These are phyloP conservation scores for Eucalyptus curtisii DNA, from an alignment of 345 rosid species.

Conservation along the genomic window DNA sequence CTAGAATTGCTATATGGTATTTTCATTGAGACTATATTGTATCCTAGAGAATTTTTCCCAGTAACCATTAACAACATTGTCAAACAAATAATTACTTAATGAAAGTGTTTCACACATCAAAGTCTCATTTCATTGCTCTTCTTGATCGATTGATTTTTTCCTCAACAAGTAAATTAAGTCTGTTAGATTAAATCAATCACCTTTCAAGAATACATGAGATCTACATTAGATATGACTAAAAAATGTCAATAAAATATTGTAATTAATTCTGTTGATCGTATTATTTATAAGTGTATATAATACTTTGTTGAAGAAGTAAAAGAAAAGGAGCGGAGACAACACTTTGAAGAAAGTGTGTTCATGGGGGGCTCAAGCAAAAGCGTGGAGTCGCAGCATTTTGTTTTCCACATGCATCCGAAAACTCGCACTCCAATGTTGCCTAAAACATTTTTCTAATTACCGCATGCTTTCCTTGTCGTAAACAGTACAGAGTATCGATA, in stretches of 20 bases:
- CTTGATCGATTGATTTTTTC: no score
- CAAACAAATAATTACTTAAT: no score
- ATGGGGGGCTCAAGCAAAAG: background rate
- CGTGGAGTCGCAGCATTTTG: background rate
- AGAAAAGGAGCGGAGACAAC: background rate
- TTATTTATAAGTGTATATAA: background rate
- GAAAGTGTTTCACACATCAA: background rate
- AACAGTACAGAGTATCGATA: background rate
- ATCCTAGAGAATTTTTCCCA: rapidly evolving
- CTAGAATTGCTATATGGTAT: no score
- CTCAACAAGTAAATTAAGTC: background rate
- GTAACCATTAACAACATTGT: rapidly evolving
- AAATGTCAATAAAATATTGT: background rate
- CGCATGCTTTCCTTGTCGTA: background rate
- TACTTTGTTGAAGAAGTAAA: background rate
- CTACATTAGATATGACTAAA: background rate
- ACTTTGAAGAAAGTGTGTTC: background rate
- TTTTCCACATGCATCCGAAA: background rate
- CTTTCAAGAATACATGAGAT: background rate
- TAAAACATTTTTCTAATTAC: background rate
- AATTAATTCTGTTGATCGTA: background rate
- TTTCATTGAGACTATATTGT: no score
- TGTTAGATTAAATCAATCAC: background rate
- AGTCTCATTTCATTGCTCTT: no score
- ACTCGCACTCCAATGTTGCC: background rate